A percentile compares a stretch with the other conserved stretches of the same genome.
Evolutionary conservation across 2,329 filamentous ascomycete genomes (phyloP).

Genomic region (Diaporthe aspalathi): DNA sequence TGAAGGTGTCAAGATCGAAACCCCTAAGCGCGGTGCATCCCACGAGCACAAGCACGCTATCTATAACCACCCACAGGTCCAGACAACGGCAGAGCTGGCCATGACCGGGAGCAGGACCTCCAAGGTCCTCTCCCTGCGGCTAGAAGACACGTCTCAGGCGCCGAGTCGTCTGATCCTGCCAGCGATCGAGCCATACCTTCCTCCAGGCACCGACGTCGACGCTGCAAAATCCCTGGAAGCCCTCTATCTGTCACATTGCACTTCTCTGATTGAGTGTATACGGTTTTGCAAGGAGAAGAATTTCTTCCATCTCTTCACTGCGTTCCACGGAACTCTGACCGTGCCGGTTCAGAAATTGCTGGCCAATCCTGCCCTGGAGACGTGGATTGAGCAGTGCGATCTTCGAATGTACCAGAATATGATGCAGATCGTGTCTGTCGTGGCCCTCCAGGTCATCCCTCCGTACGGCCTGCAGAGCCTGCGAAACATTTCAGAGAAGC

Average conservation of each 20-base stretch:
- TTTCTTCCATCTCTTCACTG: conserved; percentile 93
- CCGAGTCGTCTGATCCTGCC: conserved; percentile 83
- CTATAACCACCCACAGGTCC: conserved; percentile 69
- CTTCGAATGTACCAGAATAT: conserved; percentile 97
- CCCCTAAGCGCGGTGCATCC: conserved; percentile 40
- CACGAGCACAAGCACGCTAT: conserved; percentile 60
- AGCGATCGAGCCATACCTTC: conserved; percentile 84
- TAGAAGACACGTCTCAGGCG: conserved; percentile 68
- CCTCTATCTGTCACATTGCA: conserved; percentile 93
- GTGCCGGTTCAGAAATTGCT: conserved; percentile 96
- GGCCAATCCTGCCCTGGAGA: conserved; percentile 80
- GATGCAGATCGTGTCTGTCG: conserved; percentile 89
- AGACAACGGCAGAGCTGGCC: conserved; percentile 69
- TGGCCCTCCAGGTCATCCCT: conserved; percentile 91
- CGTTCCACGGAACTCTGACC: conserved; percentile 95
- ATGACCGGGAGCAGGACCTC: conserved; percentile 67
- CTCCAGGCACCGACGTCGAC: conserved; percentile 84
- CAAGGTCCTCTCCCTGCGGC: conserved; percentile 70
- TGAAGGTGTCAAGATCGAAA: not conserved
- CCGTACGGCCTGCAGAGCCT: conserved; percentile 88
- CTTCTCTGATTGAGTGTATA: conserved; percentile 93
- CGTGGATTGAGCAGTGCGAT: conserved; percentile 96
- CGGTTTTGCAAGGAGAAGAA: conserved; percentile 97
- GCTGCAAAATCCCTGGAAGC: conserved; percentile 87
- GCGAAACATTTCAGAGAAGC: conserved; percentile 83